Base-by-base conservation (phyloP, 1,139 yeast species). In the Yarrowia galli region DNA sequence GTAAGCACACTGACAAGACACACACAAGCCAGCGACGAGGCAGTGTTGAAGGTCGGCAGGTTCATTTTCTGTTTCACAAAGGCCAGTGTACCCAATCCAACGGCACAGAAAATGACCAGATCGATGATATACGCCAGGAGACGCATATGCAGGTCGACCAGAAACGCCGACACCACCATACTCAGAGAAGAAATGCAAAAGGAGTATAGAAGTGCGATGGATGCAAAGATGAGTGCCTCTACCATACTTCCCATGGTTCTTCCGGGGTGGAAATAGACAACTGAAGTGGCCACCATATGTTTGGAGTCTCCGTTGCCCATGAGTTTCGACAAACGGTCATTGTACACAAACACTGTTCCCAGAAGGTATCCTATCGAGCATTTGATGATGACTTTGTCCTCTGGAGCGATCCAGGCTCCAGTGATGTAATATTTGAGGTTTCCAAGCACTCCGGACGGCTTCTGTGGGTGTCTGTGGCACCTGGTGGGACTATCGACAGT, bases 191-290 rank as follows among this genome's bases (percentile, higher is more conserved):
- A 84, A 7, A 88, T 83, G 0, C 82, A 70, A 65, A 89, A 84
- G 65, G 89, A 85, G 79, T 83, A 90, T 1, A 80, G 69, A 22
- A 91, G 77, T 0, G 93, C 82, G 4, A 85, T 70, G 0, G 82
- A 72, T 15, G 88, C 95, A 78, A 85, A 91, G 58, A 85, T 74
- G 25, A 89, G 77, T 12, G 92, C 87, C 74, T 91, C 92, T 69
- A 87, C 84, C 96, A 91, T 91, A 28, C 91, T 86, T 0, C 97
- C 97, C 68, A 86, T 85, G 0, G 96, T 84, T 67, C 97, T 78
- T 2, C 93, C 85, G 0, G 97, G 95, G 74, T 91, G 96, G 79
- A 91, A 91, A 76, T 91, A 91, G 2, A 91, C 96, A 0, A 91
- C 90, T 20, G 89, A 89, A 0, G 97, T 91, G 28, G 96, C 92